Evolutionary conservation across 1,139 yeast genomes (phyloP), one percentile per base, ranked within the genome.

Genomic region (Lodderomyces elongisporus): DNA sequence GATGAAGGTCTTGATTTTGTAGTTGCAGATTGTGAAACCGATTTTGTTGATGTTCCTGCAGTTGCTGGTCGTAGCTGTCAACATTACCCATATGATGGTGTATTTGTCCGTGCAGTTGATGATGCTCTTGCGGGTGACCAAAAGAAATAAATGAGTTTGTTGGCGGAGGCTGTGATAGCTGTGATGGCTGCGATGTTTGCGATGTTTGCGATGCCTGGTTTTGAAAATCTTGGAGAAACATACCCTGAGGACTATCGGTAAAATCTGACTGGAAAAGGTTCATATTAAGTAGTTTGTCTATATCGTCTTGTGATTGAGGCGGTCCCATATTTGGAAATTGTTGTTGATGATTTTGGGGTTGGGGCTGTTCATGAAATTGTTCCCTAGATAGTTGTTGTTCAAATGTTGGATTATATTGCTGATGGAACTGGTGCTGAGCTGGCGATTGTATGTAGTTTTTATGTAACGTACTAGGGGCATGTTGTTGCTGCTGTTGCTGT

Each of bases 201-300:
- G 6, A 6, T 10, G 26, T 24, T 7, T 10, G 6, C 6, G 6
- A 7, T 7, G 26, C 26, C 7, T 10, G 14, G 10, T 13, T 9
- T 6, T 6, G 7, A 24, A 13, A 10, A 24, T 10, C 14, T 7
- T 24, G 12, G 14, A n/a, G 7, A 24, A n/a, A 7, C 8, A n/a
- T 23, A 15, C 14, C 27, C 8, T 29, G 28, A 30, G 30, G 28
- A 12, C 36, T 40, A 15, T 44, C 28, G 43, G 15, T 49, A 52
- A 60, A 28, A 26, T 62, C 68, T 14, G 60, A 44, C 41, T 60
- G 70, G 40, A 66, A 66, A 27, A 65, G 45, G 39, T 64, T 65
- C 54, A 63, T 56, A 41, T 65, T 64, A 30, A 66, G 52, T 27
- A 66, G 47, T 36, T 59, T 60, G 38, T 66, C 73, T 22, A 66